A percentile compares a stretch with the other conserved stretches of the same genome.
Evolutionary conservation across 108 stramenopile species (phyloP).

Genomic region (Fistulifera solaris): DNA sequence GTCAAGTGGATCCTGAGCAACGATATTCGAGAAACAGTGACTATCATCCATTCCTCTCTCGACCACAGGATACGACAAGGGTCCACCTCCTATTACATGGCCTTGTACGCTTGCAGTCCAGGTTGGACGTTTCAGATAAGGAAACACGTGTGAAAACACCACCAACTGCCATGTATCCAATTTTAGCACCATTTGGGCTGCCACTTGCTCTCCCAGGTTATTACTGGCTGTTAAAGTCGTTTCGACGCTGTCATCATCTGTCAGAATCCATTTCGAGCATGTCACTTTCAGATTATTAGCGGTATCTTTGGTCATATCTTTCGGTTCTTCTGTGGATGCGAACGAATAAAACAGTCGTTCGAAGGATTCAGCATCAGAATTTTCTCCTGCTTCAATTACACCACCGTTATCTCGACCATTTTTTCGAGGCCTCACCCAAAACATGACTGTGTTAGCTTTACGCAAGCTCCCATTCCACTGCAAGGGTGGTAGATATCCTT

Average conservation of each 20-base stretch:
- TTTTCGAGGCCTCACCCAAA: slow-evolving; percentile 64
- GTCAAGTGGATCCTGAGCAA: slow-evolving; percentile 10
- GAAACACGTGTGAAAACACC: slow-evolving; percentile 68
- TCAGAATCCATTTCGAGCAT: slow-evolving; percentile 1
- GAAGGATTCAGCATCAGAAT: background rate
- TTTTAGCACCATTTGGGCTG: slow-evolving; percentile 44
- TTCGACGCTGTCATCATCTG: slow-evolving; percentile 9
- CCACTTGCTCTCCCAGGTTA: slow-evolving; percentile 11
- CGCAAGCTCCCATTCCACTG: slow-evolving; percentile 71
- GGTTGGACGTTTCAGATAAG: slow-evolving; percentile 73
- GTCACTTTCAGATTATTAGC: slow-evolving; percentile 44
- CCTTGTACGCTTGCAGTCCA: slow-evolving; percentile 73
- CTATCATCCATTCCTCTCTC: slow-evolving; percentile 6
- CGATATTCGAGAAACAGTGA: slow-evolving; percentile 10
- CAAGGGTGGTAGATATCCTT: slow-evolving; percentile 32
- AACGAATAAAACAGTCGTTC: slow-evolving; percentile 49
- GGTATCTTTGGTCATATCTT: background rate
- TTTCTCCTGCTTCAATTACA: background rate
- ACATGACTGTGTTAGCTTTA: slow-evolving; percentile 66
- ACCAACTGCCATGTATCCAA: slow-evolving; percentile 66
- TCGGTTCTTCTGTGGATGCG: slow-evolving; percentile 26
- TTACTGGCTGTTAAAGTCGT: slow-evolving; percentile 5
- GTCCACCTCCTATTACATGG: slow-evolving; percentile 42
- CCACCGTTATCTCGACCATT: slow-evolving; percentile 10
- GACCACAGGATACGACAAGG: slow-evolving; percentile 52